These are phyloP conservation scores for Citrus sp. DNA, from an alignment of 345 rosid species.

Conservation along the genomic window DNA sequence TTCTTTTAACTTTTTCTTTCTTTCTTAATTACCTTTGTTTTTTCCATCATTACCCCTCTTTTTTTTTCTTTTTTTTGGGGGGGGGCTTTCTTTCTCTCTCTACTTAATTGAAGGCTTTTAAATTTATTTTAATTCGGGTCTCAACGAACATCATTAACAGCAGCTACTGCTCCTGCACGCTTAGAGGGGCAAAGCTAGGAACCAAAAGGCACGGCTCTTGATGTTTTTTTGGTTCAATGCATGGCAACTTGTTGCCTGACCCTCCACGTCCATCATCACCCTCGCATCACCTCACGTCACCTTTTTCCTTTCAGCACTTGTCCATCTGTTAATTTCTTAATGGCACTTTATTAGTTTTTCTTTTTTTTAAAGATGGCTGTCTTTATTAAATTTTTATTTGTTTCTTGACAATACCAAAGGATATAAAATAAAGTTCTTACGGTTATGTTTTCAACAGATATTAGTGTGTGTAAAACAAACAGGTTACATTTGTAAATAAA, in stretches of 20 bases:
- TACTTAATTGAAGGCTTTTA: neutral
- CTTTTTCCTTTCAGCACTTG: neutral
- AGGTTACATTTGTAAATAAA: too few relatives aligned
- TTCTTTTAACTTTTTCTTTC: neutral
- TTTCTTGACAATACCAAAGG: too few relatives aligned
- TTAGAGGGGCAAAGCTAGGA: neutral
- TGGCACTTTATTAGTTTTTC: neutral
- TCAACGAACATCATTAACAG: slow-evolving; percentile 5
- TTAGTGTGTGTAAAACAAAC: too few relatives aligned
- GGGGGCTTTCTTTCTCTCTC: too few relatives aligned
- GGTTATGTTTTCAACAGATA: too few relatives aligned
- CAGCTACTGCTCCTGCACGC: slow-evolving; percentile 16
- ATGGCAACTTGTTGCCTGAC: neutral
- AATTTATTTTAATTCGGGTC: neutral
- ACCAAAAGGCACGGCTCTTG: slow-evolving; percentile 7
- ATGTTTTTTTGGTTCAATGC: neutral
- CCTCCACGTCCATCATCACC: slow-evolving; percentile 12
- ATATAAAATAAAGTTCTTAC: too few relatives aligned
- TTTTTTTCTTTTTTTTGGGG: neutral
- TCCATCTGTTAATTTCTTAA: neutral
- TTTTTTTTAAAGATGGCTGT: neutral
- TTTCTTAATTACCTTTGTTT: slow-evolving; percentile 1
- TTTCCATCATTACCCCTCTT: slow-evolving; percentile 19
- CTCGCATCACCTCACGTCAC: slow-evolving; percentile 19
- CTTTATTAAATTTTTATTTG: too few relatives aligned